A percentile compares a stretch with the other conserved stretches of the same genome.
phyloP scores from a whole-genome alignment of 305 asterid species.

The Solanum hybrid region DNA sequence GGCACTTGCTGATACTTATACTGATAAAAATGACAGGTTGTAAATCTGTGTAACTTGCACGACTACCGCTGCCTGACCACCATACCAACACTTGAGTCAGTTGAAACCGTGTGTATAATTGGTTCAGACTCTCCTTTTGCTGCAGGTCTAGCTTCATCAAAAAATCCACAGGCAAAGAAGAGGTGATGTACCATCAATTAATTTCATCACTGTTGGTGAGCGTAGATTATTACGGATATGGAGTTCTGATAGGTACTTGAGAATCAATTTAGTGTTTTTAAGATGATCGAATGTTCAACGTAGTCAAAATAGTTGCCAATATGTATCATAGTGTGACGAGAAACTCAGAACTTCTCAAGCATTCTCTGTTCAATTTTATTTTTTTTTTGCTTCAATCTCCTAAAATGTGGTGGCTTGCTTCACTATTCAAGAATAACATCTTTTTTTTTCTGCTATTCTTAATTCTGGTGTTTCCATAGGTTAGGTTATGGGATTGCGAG shows the following conservation, averaged over 20 bases:
- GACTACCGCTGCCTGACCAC: constrained; percentile 62
- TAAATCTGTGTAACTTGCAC: constrained; percentile 73
- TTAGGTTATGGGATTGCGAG: constrained; percentile 85
- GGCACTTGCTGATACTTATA: constrained; percentile 15
- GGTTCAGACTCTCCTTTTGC: constrained; percentile 50
- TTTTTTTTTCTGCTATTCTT: not conserved
- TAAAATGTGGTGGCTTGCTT: not conserved
- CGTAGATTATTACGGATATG: constrained; percentile 84
- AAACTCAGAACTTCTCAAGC: not conserved
- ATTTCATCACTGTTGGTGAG: constrained; percentile 84
- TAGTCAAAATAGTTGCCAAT: no score
- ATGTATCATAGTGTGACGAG: no score
- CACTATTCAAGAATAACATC: not conserved
- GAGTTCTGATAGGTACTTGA: constrained; percentile 74
- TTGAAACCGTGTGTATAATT: constrained; percentile 70
- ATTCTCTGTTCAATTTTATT: not conserved
- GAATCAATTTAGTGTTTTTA: not conserved
- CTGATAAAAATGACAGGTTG: constrained; percentile 47
- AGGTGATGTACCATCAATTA: constrained; percentile 39
- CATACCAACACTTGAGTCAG: constrained; percentile 78
- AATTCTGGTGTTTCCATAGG: constrained; percentile 38
- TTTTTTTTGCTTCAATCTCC: not conserved
- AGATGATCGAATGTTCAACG: not conserved
- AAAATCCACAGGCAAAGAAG: constrained; percentile 38
- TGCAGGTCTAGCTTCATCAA: constrained; percentile 31